A percentile compares a stretch with the other conserved stretches of the same genome.
Evolutionary conservation across 768 basidiomycete species (phyloP).

Genomic region (Infundibulicybe gibba): DNA sequence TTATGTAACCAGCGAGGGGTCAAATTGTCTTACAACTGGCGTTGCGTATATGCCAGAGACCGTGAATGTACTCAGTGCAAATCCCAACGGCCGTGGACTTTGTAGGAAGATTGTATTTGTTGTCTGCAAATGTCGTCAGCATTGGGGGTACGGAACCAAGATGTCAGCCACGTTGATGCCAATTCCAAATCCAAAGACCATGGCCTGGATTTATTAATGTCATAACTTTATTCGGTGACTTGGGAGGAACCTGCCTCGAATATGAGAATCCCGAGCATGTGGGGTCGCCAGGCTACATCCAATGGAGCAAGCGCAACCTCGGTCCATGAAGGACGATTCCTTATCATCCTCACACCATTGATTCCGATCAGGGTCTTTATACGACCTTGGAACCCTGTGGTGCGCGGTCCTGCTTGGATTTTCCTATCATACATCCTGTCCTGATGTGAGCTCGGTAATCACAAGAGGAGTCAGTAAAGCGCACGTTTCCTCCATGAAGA

Average conservation of each 20-base stretch:
- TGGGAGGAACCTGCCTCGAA: conserved; percentile 29
- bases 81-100: conserved; percentile 21
- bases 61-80: conserved; percentile 33
- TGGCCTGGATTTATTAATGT: conserved; percentile 7
- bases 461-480: conserved; percentile 8
- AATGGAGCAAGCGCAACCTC: conserved; percentile 30
- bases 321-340: conserved; percentile 32
- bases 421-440: conserved; percentile 50
- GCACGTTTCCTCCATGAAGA: conserved; percentile 58
- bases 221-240: not conserved
- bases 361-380: conserved; percentile 50
- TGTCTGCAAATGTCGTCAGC: conserved; percentile 27
- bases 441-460: not conserved
- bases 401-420: conserved; percentile 28
- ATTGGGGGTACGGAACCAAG: not conserved
- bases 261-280: conserved; percentile 32
- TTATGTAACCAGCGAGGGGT: conserved; percentile 41
- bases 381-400: conserved; percentile 37
- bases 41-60: conserved; percentile 37
- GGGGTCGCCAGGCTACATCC: conserved; percentile 45
- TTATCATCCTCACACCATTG: conserved; percentile 47
- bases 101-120: conserved; percentile 20
- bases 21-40: conserved; percentile 23
- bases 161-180: conserved; percentile 30
- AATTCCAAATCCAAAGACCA: conserved; percentile 28